Conservation (phyloP, 2,329 filamentous ascomycete species). For the Cordyceps cateniannulata region DNA sequence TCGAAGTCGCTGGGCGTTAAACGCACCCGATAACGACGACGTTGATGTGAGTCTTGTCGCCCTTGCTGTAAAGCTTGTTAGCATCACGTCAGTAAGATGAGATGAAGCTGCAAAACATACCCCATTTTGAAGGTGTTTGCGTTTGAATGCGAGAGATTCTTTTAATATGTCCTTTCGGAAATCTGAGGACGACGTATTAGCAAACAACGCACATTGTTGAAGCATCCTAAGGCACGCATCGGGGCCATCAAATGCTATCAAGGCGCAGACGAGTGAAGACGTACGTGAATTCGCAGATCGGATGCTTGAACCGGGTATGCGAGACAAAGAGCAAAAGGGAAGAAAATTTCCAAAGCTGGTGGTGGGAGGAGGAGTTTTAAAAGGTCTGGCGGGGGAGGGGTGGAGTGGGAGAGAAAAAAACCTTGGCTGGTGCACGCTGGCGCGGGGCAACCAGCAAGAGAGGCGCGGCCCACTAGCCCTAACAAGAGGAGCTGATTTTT, state of each 20-base stretch:
- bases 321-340: conserved; percentile 35
- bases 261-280: conserved; percentile 10
- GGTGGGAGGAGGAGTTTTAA: conserved; percentile 35
- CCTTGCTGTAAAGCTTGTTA: conserved; percentile 59
- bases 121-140: conserved; percentile 31
- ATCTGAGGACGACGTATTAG: conserved; percentile 19
- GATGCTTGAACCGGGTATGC: conserved; percentile 40
- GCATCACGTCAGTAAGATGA: not conserved
- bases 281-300: conserved; percentile 36
- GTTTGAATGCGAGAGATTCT: conserved; percentile 17
- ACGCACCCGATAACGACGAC: conserved; percentile 80
- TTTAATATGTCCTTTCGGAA: conserved; percentile 18
- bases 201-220: not conserved
- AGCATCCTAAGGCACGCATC: not conserved
- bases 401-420: conserved; percentile 18
- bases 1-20: conserved; percentile 19
- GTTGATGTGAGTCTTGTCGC: conserved; percentile 94
- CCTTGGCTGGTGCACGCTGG: conserved; percentile 20
- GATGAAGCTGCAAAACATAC: conserved; percentile 14
- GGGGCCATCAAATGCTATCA: not conserved
- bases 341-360: conserved; percentile 28
- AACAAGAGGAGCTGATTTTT: conserved; percentile 3
- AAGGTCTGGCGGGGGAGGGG: conserved; percentile 24
- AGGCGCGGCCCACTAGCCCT: conserved; percentile 6
- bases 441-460: conserved; percentile 27